Percentiles rank a stretch among this genome's conserved stretches.
Conservation (phyloP, 768 basidiomycete species). For the Trametes coccinea region DNA sequence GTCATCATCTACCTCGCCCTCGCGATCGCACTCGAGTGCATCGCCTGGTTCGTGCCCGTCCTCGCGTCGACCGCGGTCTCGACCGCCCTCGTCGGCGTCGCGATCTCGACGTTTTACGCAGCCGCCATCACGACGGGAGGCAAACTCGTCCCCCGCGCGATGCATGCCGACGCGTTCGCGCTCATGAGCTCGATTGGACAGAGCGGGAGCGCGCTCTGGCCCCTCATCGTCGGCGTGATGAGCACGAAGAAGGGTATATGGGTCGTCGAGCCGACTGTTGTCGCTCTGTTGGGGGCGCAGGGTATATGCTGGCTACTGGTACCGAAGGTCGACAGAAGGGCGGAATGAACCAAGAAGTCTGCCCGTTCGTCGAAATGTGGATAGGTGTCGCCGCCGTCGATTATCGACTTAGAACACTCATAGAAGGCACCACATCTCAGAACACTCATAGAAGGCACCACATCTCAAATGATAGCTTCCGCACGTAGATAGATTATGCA, state of each 20-base stretch:
- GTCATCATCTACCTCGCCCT: constrained; percentile 31
- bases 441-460: no score
- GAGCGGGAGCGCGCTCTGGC: constrained; percentile 33
- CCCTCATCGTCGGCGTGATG: constrained; percentile 31
- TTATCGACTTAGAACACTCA: no score
- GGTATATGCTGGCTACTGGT: constrained; percentile 30
- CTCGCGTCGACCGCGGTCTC: constrained; percentile 31
- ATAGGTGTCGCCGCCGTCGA: no score
- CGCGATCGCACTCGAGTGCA: constrained; percentile 32
- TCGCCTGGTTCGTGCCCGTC: constrained; percentile 29
- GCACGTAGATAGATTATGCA: no score
- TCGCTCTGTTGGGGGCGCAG: constrained; percentile 30
- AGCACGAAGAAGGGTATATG: constrained; percentile 33
- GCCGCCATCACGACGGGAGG: constrained; percentile 29
- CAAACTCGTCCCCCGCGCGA: constrained; percentile 28
- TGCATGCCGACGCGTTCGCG: constrained; percentile 34
- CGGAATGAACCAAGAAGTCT: constrained; percentile 6
- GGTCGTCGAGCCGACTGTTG: constrained; percentile 33
- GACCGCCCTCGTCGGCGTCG: constrained; percentile 34
- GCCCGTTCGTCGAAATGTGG: no score
- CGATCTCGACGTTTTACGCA: constrained; percentile 34
- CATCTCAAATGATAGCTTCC: no score
- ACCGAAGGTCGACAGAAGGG: constrained; percentile 24
- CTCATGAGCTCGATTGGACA: constrained; percentile 33
- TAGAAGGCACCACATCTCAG: no score